Percentiles rank a stretch among this genome's conserved stretches.
These are phyloP conservation scores for Amanita exitialis DNA, from an alignment of 768 basidiomycete genomes.

Conservation along the genomic window DNA sequence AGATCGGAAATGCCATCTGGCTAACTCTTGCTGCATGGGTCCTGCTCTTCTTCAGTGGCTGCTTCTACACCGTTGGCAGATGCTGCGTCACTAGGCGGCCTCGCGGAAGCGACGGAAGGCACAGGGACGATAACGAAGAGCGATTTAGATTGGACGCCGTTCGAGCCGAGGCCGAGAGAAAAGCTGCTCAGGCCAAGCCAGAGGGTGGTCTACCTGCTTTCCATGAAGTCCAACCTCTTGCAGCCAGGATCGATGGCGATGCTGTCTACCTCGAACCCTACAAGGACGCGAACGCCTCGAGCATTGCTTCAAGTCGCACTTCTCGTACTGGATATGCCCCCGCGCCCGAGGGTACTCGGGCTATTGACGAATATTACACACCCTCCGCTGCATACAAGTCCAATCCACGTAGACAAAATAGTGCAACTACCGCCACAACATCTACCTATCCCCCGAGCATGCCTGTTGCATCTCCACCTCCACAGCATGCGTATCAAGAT, in stretches of 20 bases:
- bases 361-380: slow-evolving; percentile 70
- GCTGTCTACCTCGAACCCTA: slow-evolving; percentile 41
- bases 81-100: slow-evolving; percentile 63
- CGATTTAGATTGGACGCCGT: slow-evolving; percentile 75
- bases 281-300: slow-evolving; percentile 14
- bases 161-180: slow-evolving; percentile 80
- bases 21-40: slow-evolving; percentile 81
- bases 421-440: slow-evolving; percentile 13
- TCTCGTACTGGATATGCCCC: slow-evolving; percentile 50
- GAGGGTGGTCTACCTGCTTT: slow-evolving; percentile 73
- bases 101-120: slow-evolving; percentile 15
- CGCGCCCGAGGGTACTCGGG: slow-evolving; percentile 52
- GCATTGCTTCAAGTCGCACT: slow-evolving; percentile 20
- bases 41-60: slow-evolving; percentile 83
- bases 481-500: slow-evolving; percentile 8
- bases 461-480: slow-evolving; percentile 18
- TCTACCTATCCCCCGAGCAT: slow-evolving; percentile 8
- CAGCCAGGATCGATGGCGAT: slow-evolving; percentile 46
- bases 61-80: slow-evolving; percentile 75
- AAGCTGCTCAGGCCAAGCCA: slow-evolving; percentile 44
- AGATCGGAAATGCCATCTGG: slow-evolving; percentile 88
- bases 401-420: slow-evolving; percentile 12
- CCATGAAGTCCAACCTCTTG: slow-evolving; percentile 65
- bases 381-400: slow-evolving; percentile 13
- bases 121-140: slow-evolving; percentile 36